Conservation (phyloP, 768 basidiomycete genomes). For the Kwoniella shandongensis region DNA sequence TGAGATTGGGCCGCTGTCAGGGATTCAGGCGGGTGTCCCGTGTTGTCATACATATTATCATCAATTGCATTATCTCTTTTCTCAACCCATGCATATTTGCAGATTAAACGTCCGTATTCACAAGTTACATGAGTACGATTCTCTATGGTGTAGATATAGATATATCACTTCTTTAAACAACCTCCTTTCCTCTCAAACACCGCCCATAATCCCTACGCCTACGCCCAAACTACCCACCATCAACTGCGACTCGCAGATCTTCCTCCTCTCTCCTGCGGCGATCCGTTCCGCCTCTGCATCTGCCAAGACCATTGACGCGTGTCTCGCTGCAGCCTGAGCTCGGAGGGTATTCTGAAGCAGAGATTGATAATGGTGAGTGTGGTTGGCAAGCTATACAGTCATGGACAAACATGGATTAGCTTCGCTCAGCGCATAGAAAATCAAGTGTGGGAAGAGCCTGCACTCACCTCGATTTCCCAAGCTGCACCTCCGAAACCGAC, state of each 20-base stretch:
- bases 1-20: neutral
- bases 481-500: slow-evolving; percentile 19
- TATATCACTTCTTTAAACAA: neutral
- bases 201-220: slow-evolving; percentile 22
- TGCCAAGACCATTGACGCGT: slow-evolving; percentile 30
- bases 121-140: neutral
- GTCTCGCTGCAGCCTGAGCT: slow-evolving; percentile 21
- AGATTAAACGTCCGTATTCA: neutral
- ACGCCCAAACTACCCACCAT: slow-evolving; percentile 21
- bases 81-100: slow-evolving; percentile 1
- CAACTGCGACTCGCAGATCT: slow-evolving; percentile 30
- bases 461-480: slow-evolving; percentile 39
- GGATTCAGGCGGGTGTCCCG: neutral
- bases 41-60: neutral
- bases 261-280: slow-evolving; percentile 36
- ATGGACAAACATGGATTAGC: neutral
- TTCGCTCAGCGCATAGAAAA: neutral
- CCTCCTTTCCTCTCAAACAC: neutral
- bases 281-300: slow-evolving; percentile 44
- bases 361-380: slow-evolving; percentile 13
- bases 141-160: neutral
- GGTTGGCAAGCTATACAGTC: slow-evolving; percentile 22
- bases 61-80: neutral
- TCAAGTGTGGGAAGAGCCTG: neutral
- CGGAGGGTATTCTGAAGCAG: slow-evolving; percentile 20